Evolutionary conservation across 345 rosid species (phyloP).

Genomic region (Schrenkiella parvula): DNA sequence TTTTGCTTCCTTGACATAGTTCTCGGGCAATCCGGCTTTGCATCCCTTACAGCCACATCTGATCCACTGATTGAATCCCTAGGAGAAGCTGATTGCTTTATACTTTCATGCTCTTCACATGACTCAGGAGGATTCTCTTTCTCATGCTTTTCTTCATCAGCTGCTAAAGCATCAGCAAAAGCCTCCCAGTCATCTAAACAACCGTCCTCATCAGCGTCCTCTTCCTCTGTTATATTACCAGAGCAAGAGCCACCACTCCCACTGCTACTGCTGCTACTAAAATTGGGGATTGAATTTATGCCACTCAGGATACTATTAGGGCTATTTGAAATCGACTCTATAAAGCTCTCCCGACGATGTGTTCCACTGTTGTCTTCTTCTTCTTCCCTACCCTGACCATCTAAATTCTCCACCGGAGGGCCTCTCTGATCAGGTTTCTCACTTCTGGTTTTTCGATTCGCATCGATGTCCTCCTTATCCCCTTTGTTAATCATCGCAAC

Average conservation of each 20-base stretch:
- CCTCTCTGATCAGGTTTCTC: slow-evolving; percentile 26
- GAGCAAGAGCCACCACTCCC: slow-evolving; percentile 85
- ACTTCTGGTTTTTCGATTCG: slow-evolving; percentile 23
- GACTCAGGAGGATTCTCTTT: slow-evolving; percentile 31
- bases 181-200: slow-evolving; percentile 99
- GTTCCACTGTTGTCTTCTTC: slow-evolving; percentile 39
- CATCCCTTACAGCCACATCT: slow-evolving; percentile 28
- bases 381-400: slow-evolving; percentile 30
- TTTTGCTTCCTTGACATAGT: slow-evolving; percentile 35
- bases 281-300: slow-evolving; percentile 46
- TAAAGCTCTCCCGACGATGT: slow-evolving; percentile 51
- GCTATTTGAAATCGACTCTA: slow-evolving; percentile 57
- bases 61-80: slow-evolving; percentile 1
- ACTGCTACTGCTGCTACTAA: slow-evolving; percentile 59
- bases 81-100: slow-evolving; percentile 23
- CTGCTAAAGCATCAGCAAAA: slow-evolving; percentile 89
- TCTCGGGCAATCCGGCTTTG: slow-evolving; percentile 28
- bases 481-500: slow-evolving; percentile 56
- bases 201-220: slow-evolving; percentile 56
- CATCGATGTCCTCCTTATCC: slow-evolving; percentile 42
- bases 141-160: slow-evolving; percentile 45
- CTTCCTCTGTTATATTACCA: slow-evolving; percentile 78
- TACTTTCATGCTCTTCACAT: slow-evolving; percentile 19
- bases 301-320: slow-evolving; percentile 41
- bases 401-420: slow-evolving; percentile 40